Evolutionary conservation across 176 grass and related monocot species (phyloP), one percentile per base, ranked within the genome.

Genomic region (Puccinellia tenuiflora): DNA sequence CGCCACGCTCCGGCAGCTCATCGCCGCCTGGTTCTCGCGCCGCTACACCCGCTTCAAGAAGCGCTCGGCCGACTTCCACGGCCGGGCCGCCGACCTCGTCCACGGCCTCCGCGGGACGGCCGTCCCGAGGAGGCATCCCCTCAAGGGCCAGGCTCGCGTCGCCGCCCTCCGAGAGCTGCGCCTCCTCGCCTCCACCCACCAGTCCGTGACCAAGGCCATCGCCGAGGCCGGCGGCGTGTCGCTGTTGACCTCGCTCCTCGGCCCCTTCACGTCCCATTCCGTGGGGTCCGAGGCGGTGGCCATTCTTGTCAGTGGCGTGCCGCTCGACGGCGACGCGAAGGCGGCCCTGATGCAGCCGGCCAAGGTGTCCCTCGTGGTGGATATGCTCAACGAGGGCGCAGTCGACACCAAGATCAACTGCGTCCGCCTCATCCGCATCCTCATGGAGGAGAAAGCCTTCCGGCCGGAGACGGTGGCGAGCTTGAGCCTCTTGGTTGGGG

Each of bases 11-110:
- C 88, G 88, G 0, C 93, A 95, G 79, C 89, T 99, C 59, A 96
- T 99, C 85, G 89, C 84, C 28, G 88, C 96, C 69, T 99, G 96
- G 96, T 99, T 99, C 96, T 94, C 93, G 21, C 85, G 90, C 63
- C 87, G 89, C 34, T 94, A 96, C 85, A 84, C 85, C 56, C 83
- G 88, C 7, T 92, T 94, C 76, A 99, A 99, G 82, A 99, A 99
- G 89, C 89, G 93, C 37, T 91, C 96, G 5, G 93, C 92, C 30
- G 96, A 99, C 85, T 94, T 93, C 82, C 85, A 96, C 80, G 96
- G 96, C 42, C 96, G 96, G 22, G 96, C 96, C 48, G 81, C 87
- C 7, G 87, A 93, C 62, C 90, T 99, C 81, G 80, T 99, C 28
- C 83, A 85, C 66, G 68, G 66, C 1, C 89, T 99, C 33, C 93